Percentiles rank a stretch among this genome's conserved stretches.
phyloP scores from a whole-genome alignment of 495 filamentous ascomycete species.

The Cenococcum geophilum region DNA sequence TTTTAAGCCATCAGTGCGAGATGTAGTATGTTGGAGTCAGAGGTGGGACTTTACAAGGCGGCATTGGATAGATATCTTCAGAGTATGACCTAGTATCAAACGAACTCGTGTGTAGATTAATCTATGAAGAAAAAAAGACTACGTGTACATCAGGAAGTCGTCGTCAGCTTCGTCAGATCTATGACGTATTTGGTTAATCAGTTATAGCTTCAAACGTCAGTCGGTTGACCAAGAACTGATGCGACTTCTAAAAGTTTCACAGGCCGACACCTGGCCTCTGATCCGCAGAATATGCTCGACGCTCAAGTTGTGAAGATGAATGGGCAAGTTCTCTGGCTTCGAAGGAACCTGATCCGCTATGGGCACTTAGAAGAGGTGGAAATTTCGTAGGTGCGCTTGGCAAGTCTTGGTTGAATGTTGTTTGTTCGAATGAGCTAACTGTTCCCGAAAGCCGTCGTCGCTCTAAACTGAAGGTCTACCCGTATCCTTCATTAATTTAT shows the following conservation, averaged over 20 bases:
- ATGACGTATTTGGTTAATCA: no score
- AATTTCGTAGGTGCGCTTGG: constrained; percentile 26
- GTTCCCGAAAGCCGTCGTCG: constrained; percentile 19
- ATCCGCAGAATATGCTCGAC: constrained; percentile 37
- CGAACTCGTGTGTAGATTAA: no score
- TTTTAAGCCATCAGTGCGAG: constrained; percentile 29
- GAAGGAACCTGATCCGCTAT: constrained; percentile 34
- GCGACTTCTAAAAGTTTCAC: no score
- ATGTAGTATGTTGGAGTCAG: constrained; percentile 33
- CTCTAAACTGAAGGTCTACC: constrained; percentile 27
- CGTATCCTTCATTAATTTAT: constrained; percentile 27
- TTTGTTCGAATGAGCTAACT: not conserved
- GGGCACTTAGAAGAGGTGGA: constrained; percentile 33
- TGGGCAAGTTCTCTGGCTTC: constrained; percentile 33
- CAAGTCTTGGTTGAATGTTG: not conserved
- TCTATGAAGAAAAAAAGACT: no score
- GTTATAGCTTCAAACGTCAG: no score
- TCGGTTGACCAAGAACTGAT: no score
- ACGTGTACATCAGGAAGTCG: no score
- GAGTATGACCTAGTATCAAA: no score
- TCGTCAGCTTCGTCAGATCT: no score
- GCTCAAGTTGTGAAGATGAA: constrained; percentile 32
- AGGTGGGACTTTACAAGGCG: constrained; percentile 31
- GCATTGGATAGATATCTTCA: constrained; percentile 33
- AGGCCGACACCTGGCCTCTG: constrained; percentile 29